phyloP scores from a whole-genome alignment of 2,329 filamentous ascomycete species.

The Epichloe typhina region DNA sequence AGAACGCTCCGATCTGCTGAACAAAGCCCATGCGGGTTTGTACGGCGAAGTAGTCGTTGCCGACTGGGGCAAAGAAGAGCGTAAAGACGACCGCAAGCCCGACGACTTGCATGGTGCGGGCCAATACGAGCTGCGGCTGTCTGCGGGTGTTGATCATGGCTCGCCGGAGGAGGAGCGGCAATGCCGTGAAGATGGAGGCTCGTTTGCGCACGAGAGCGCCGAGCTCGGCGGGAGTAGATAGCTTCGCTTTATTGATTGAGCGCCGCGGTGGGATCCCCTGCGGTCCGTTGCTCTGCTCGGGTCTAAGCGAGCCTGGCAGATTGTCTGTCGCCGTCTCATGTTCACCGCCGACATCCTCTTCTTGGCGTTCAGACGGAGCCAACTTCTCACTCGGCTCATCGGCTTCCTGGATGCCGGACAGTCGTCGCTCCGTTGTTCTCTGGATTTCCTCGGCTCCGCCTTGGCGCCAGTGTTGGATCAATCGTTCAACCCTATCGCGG shows the following conservation, averaged over 20 bases:
- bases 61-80: conserved; percentile 59
- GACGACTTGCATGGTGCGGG: conserved; percentile 53
- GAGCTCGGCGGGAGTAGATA: conserved; percentile 58
- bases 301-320: no score
- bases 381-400: conserved; percentile 13
- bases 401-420: conserved; percentile 17
- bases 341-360: not conserved
- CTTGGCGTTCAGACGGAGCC: not conserved
- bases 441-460: conserved; percentile 7
- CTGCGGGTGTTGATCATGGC: conserved; percentile 56
- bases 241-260: conserved; percentile 28
- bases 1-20: conserved; percentile 57
- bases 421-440: conserved; percentile 5
- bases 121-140: conserved; percentile 50
- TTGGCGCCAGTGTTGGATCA: conserved; percentile 46
- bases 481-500: conserved; percentile 43
- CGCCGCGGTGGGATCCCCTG: conserved; percentile 20
- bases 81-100: conserved; percentile 50
- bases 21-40: conserved; percentile 64
- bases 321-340: not conserved
- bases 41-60: conserved; percentile 54
- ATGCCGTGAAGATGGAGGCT: conserved; percentile 47
- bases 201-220: conserved; percentile 53
- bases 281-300: conserved; percentile 1
- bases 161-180: conserved; percentile 54